Percentiles rank a stretch among this genome's conserved stretches.
Conservation (phyloP, 2,329 filamentous ascomycete genomes). For the Cercospora beticola region DNA sequence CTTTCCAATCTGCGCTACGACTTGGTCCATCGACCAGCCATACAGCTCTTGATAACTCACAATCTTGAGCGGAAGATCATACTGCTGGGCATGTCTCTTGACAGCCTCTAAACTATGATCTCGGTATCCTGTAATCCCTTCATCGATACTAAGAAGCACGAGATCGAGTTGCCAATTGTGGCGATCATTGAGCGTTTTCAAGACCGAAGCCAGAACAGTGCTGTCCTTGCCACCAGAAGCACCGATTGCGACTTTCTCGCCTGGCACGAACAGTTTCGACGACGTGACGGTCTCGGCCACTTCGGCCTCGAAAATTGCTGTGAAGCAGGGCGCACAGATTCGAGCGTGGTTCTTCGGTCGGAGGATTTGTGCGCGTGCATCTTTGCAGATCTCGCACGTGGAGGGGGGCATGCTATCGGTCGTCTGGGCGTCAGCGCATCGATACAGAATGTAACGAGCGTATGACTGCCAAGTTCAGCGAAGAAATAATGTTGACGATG, state of each 20-base stretch:
- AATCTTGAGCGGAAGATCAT: conserved; percentile 87
- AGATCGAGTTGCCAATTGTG: conserved; percentile 84
- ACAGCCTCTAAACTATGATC: conserved; percentile 96
- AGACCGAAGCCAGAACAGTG: conserved; percentile 88
- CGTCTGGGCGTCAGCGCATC: neutral
- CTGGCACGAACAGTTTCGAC: conserved; percentile 75
- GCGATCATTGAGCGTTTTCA: conserved; percentile 91
- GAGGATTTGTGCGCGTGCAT: conserved; percentile 79
- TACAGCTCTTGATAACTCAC: conserved; percentile 92
- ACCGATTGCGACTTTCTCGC: conserved; percentile 88
- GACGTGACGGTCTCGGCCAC: conserved; percentile 87
- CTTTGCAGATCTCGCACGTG: conserved; percentile 73
- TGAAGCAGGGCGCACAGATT: conserved; percentile 86
- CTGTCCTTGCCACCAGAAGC: conserved; percentile 97
- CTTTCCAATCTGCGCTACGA: conserved; percentile 93
- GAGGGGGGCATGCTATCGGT: conserved; percentile 63
- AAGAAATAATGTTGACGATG: neutral
- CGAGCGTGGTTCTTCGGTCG: conserved; percentile 94
- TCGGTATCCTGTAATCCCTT: conserved; percentile 94
- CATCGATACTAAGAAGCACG: conserved; percentile 86
- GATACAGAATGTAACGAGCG: neutral
- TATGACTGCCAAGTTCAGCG: neutral
- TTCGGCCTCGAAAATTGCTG: conserved; percentile 84
- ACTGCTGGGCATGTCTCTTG: conserved; percentile 87
- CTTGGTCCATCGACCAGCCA: conserved; percentile 99